Evolutionary conservation across 1,284 basidiomycete species (phyloP), one percentile per base, ranked within the genome.

Genomic region (Cryptococcus sp.): DNA sequence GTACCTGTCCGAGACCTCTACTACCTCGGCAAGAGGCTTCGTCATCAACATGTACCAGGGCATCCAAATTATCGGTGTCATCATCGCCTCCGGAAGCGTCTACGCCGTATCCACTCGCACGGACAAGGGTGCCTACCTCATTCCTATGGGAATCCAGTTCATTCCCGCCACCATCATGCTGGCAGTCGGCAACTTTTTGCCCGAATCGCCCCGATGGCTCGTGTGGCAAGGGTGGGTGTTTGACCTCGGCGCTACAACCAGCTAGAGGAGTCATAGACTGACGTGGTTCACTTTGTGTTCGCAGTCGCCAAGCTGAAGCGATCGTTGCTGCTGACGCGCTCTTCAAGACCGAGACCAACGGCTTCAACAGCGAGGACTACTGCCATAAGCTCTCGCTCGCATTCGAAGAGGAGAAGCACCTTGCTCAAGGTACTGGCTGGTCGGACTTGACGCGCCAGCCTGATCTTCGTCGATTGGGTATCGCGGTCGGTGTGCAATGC

Each of bases 91-190:
- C 31, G 67, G 65, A 2, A 45, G 35, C 31, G 64, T 71, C 22
- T 71, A 62, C 56, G 65, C 62, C 19, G 61, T 65, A 10, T 56
- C 65, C 7, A 50, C 57, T 25, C 54, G 60, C 23, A 45, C 48
- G 44, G 50, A 64, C 41, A 39, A 20, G 15, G 58, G 61, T 6
- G 59, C 61, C 11, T 71, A 63, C 49, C 59, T 67, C 38, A 60
- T 66, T 35, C 70, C 70, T 3, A 69, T 70, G 47, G 62, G 67
- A 7, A 41, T 70, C 8, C 68, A 70, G 56, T 40, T 61, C 27
- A 48, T 68, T 47, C 56, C 62, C 13, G 62, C 67, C 11, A 44
- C 41, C 19, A 27, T 67, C 19, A 66, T 70, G 35, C 54, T 70
- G 19, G 47, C 54, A 11, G 54, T 54, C 6, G 53, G 50, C 19